Percentiles rank a stretch among this genome's conserved stretches.
Evolutionary conservation across 2,329 filamentous ascomycete genomes (phyloP).

Genomic region (Exophiala xenobiotica): DNA sequence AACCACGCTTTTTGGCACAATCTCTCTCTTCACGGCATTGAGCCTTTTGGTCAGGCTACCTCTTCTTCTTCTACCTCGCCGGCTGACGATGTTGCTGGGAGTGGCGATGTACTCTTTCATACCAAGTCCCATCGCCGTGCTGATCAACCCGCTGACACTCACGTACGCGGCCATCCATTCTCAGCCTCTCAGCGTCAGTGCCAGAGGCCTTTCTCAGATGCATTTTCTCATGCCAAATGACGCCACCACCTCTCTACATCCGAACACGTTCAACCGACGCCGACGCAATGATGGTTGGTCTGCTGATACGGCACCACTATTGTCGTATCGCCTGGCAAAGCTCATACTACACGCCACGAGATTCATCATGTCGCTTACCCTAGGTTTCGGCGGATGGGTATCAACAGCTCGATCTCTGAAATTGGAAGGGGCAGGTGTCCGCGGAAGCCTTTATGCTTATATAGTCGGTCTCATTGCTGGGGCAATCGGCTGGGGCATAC

Average conservation of each 20-base stretch:
- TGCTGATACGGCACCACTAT: slow-evolving; percentile 53
- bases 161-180: slow-evolving; percentile 95
- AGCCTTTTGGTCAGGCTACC: slow-evolving; percentile 80
- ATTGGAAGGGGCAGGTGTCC: slow-evolving; percentile 57
- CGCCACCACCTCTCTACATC: slow-evolving; percentile 66
- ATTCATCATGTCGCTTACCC: slow-evolving; percentile 82
- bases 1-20: slow-evolving; percentile 86
- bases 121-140: slow-evolving; percentile 76
- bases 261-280: slow-evolving; percentile 37
- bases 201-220: slow-evolving; percentile 77
- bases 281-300: slow-evolving; percentile 33
- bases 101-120: slow-evolving; percentile 76
- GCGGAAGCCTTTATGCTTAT: slow-evolving; percentile 90
- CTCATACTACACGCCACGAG: slow-evolving; percentile 86
- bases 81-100: slow-evolving; percentile 67
- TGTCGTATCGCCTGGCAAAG: slow-evolving; percentile 88
- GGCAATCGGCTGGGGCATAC: slow-evolving; percentile 90
- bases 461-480: slow-evolving; percentile 88
- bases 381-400: slow-evolving; percentile 97
- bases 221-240: slow-evolving; percentile 72
- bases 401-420: slow-evolving; percentile 78
- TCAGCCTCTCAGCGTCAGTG: slow-evolving; percentile 73
- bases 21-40: slow-evolving; percentile 82
- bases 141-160: slow-evolving; percentile 88
- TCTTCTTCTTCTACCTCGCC: slow-evolving; percentile 75